Base-by-base conservation (phyloP, 768 basidiomycete species). In the Pulveroboletus sp. region DNA sequence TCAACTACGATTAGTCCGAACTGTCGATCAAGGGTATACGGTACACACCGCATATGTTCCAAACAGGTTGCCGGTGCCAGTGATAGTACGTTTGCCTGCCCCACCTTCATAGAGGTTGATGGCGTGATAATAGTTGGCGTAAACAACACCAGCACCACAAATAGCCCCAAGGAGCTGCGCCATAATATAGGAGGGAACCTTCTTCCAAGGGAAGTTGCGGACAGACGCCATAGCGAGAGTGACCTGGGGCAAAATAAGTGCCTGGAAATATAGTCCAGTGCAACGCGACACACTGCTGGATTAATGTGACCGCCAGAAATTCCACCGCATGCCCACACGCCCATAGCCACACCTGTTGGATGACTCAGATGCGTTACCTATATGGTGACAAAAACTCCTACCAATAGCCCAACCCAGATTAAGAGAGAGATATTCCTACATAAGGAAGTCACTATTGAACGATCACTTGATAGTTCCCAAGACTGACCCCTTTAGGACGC, bases 291-390 rank as follows among this genome's bases (percentile, higher is more conserved):
- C 64, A 81, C 85, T 28, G 83, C 82, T 32, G 85, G 85, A 59
- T 88, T 88, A 53, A 87, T 77, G 58, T 89, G 86, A 27, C 85
- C 86, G 7, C 84, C 86, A 40, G 86, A 86, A 49, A 86, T 76
- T 40, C 82, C 81, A 43, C 76, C 76, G 17, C 76, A 76, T 3
- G 81, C 73, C 83, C 83, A 88, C 8, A 83, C 84, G 30, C 83
- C 86, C 64, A 87, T 69, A 8, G 81, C 78, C 4, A 79, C 71
- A 26, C 84, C 73, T 75, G 43, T 44, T 24, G 6, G 8, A 49
- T 11, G 33, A 32, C 15, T 57, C 31, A 51, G 46, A 35, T 32
- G 27, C 8, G 8, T 33, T 12, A 4, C 30, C 15, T 2, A 18
- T 1, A 4, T 28, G 0, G 4, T 14, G 42, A 40, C 7, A 36